Percentiles rank a stretch among this genome's conserved stretches.
phyloP scores from a whole-genome alignment of 2,329 filamentous ascomycete species.

The Nannizzia gypsea region DNA sequence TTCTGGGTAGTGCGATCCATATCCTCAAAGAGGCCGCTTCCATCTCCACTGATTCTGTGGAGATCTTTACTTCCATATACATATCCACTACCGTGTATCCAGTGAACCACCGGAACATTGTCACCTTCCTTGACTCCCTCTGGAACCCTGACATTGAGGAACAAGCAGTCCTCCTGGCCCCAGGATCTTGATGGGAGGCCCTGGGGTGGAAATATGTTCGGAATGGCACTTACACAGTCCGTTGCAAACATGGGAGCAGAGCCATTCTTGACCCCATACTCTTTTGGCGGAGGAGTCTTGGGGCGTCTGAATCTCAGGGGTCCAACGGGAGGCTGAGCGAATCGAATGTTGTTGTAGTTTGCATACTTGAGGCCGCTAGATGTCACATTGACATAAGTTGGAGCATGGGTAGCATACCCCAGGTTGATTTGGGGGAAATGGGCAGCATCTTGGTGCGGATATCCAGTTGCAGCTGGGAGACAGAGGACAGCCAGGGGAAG shows the following conservation, averaged over 20 bases:
- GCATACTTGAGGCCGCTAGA: slow-evolving; percentile 6
- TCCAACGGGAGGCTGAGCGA: slow-evolving; percentile 11
- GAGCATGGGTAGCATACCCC: slow-evolving; percentile 12
- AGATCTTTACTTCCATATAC: slow-evolving; percentile 4
- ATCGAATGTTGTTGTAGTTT: slow-evolving; percentile 15
- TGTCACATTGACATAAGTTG: slow-evolving; percentile 8
- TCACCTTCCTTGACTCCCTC: slow-evolving; percentile 6
- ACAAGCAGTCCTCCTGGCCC: slow-evolving; percentile 8
- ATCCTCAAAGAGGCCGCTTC: neutral
- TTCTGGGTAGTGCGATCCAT: slow-evolving; percentile 2
- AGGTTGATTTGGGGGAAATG: slow-evolving; percentile 11
- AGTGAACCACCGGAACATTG: slow-evolving; percentile 6
- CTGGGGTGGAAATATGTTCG: neutral
- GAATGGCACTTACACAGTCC: slow-evolving; percentile 10
- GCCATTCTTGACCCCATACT: slow-evolving; percentile 7
- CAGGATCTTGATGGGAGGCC: neutral
- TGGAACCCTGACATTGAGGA: slow-evolving; percentile 7
- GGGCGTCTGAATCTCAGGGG: slow-evolving; percentile 10
- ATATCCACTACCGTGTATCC: slow-evolving; percentile 6
- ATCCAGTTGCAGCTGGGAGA: neutral
- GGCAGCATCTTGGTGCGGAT: neutral
- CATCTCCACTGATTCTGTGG: neutral
- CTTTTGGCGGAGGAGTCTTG: slow-evolving; percentile 7
- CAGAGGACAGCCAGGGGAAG: neutral
- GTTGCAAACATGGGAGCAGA: neutral